Conservation (phyloP, 2,329 filamentous ascomycete genomes). For the Ramularia endophylla region DNA sequence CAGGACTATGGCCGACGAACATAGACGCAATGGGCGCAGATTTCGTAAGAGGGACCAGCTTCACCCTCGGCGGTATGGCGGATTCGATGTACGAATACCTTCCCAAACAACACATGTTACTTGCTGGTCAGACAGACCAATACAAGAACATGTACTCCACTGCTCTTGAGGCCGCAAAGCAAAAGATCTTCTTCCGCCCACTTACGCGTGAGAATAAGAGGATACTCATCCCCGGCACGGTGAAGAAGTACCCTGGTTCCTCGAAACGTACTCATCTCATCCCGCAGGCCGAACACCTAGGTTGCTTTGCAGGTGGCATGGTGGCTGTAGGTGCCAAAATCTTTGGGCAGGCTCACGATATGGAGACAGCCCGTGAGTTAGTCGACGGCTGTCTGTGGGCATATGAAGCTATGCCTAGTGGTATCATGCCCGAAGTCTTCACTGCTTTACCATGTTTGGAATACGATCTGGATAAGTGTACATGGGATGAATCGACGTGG, state of each 20-base stretch:
- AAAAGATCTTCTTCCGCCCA: slow-evolving; percentile 41
- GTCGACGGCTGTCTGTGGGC: slow-evolving; percentile 60
- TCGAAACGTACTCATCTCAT: slow-evolving; percentile 11
- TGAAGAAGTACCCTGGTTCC: slow-evolving; percentile 7
- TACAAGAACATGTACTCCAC: slow-evolving; percentile 43
- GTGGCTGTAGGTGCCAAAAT: slow-evolving; percentile 59
- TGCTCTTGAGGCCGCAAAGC: slow-evolving; percentile 44
- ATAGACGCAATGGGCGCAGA: slow-evolving; percentile 41
- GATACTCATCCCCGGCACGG: slow-evolving; percentile 18
- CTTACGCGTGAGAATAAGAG: slow-evolving; percentile 35
- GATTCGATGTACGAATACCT: slow-evolving; percentile 33
- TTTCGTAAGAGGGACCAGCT: slow-evolving; percentile 27
- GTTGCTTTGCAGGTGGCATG: slow-evolving; percentile 67
- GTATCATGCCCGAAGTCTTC: slow-evolving; percentile 58
- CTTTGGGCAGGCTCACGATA: slow-evolving; percentile 49
- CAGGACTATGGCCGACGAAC: slow-evolving; percentile 57
- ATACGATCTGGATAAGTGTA: slow-evolving; percentile 27
- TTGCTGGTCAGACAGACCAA: slow-evolving; percentile 29
- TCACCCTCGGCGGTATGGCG: slow-evolving; percentile 32
- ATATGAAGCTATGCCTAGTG: slow-evolving; percentile 53
- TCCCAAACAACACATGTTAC: slow-evolving; percentile 25
- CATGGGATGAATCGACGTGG: slow-evolving; percentile 39
- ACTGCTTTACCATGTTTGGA: slow-evolving; percentile 44
- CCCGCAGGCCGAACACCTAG: slow-evolving; percentile 36
- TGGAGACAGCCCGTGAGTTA: slow-evolving; percentile 53